Base-by-base conservation (phyloP, 208 protist species). In the Crithidia sp. region DNA sequence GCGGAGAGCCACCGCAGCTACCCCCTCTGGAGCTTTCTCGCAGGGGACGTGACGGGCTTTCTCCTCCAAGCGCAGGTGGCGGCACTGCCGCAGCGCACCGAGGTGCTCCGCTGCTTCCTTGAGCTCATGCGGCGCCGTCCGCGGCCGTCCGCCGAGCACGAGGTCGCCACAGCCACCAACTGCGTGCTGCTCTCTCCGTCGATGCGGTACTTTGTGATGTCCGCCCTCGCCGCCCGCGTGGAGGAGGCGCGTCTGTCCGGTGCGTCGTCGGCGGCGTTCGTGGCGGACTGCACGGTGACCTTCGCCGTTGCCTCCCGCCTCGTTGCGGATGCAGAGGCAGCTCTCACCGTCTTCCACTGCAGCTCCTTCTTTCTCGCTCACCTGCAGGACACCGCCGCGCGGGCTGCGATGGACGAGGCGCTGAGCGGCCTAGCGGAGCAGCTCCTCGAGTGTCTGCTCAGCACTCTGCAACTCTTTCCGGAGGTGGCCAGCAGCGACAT, bases 401-500 rank as follows among this genome's bases (percentile, higher is more conserved):
- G 36, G 37, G 14, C 47, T 57, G 28, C 16, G 39, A 67, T 72
- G 53, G 36, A 19, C 16, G 47, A 44, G 4, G 47, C 59, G 14
- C 41, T 52, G 37, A 58, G 14, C 36, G 49, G 45, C 7, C 55
- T 83, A 7, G 47, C 78, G 12, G 79, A 89, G 67, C 77, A 81
- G 74, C 66, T 74, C 17, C 71, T 88, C 12, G 80, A 85, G 67
- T 90, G 82, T 62, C 55, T 92, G 39, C 49, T 84, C 17, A 73
- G 52, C 58, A 77, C 79, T 5, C 67, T 91, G 66, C 86, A 88
- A 52, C 65, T 76, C 12, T 85, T 79, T 66, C 78, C 81, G 3
- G 81, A 81, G 44, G 74, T 83, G 17, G 77, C 81, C 19, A 66
- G 74, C 9, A 37, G 59, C n/a, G 63, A 63, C 16, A 71, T 79